Evolutionary conservation across 2,329 filamentous ascomycete species (phyloP), one percentile per base, ranked within the genome.

Genomic region (Zymoseptoria brevis): DNA sequence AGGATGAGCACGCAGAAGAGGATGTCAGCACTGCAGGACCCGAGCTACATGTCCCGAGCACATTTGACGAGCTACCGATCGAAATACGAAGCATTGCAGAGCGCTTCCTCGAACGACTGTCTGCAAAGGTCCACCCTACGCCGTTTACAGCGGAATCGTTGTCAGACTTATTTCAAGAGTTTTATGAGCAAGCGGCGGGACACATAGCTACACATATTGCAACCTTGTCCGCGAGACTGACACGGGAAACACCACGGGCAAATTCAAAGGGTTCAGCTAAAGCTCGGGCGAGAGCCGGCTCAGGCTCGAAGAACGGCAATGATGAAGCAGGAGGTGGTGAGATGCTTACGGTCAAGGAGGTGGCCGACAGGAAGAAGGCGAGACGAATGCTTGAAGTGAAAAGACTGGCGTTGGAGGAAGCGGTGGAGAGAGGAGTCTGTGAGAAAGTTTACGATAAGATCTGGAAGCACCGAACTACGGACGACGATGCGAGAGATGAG

Each of bases 401-500:
- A 74, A 83, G 86, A 50, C 74, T 83, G 2, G 81, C 88, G 8
- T 75, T 97, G 29, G 93, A 99, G 74, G 94, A 99, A 74, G 90
- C 91, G 3, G 89, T 97, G 0, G 94, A 99, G 72, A 84, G 89
- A 64, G 84, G 88, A 5, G 70, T 73, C 19, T 74, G 73, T 56
- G 72, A 74, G 64, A 73, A 70, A 62, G 66, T 80, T 4, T 97
- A 97, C 70, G 82, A 87, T 59, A 87, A 88, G 64, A 90, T 99
- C 71, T 99, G 93, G 82, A 86, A 91, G 53, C 94, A 99, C 73
- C 85, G 88, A 60, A 94, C 83, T 71, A 96, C 93, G 0, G 87
- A 97, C 68, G 94, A 99, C 71, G 93, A 96, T 74, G 92, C 94
- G 11, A 84, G 93, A 69, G 94, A 99, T 71, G 92, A 96, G 69